phyloP scores from a whole-genome alignment of 225 moss, liverwort and hornwort species.

The Polytrichum formosum region DNA sequence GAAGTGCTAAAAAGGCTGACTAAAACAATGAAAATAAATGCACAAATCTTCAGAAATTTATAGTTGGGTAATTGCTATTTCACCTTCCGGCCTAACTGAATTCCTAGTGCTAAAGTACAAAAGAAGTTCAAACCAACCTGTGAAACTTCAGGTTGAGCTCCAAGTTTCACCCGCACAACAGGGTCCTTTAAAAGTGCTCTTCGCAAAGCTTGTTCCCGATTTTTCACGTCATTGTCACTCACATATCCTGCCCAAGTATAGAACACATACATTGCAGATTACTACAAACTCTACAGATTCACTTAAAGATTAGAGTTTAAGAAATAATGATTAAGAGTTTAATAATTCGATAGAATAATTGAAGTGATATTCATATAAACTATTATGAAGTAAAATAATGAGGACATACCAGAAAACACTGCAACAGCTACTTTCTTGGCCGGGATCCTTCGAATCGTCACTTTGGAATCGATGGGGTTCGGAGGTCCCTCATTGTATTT shows the following conservation, averaged over 20 bases:
- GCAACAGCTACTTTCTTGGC: conserved; percentile 74
- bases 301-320: too few relatives aligned
- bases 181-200: conserved; percentile 54
- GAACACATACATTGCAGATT: neutral
- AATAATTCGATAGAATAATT: neutral
- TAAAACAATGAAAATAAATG: too few relatives aligned
- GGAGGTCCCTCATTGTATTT: conserved; percentile 81
- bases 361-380: neutral
- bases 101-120: too few relatives aligned
- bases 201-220: conserved; percentile 58
- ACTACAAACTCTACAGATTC: too few relatives aligned
- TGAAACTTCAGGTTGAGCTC: conserved; percentile 65
- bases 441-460: conserved; percentile 65
- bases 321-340: too few relatives aligned
- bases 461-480: conserved; percentile 67
- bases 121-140: conserved; percentile 48
- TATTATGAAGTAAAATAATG: neutral
- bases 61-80: too few relatives aligned
- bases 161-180: conserved; percentile 43
- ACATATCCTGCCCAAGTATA: conserved; percentile 47
- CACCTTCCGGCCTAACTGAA: too few relatives aligned
- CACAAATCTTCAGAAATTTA: too few relatives aligned
- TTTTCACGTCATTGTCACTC: conserved; percentile 59
- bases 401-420: conserved; percentile 58
- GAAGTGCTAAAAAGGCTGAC: too few relatives aligned